These are phyloP conservation scores for Ulmus americana DNA, from an alignment of 331 rosid genomes.

Conservation along the genomic window DNA sequence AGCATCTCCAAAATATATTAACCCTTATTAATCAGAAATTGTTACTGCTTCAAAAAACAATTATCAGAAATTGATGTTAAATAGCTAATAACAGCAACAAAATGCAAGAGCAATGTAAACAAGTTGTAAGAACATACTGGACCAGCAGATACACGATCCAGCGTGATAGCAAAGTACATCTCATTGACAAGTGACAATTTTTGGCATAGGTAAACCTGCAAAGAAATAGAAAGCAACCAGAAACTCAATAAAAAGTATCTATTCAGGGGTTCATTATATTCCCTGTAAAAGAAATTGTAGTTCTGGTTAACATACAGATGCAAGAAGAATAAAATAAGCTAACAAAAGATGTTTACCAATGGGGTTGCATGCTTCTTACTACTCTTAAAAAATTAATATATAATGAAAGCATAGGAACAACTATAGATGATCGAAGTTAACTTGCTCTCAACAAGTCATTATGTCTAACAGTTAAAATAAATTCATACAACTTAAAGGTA, in stretches of 20 bases:
- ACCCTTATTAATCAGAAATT: background rate
- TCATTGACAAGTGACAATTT: constrained; percentile 85
- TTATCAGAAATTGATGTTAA: background rate
- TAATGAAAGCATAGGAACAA: background rate
- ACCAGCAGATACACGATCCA: constrained; percentile 86
- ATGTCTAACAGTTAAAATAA: background rate
- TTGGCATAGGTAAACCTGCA: constrained; percentile 81
- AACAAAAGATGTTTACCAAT: background rate
- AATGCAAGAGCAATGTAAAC: constrained; percentile 9
- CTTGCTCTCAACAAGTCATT: background rate
- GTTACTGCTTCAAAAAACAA: background rate
- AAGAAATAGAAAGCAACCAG: constrained; percentile 25
- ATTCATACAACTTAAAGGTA: background rate
- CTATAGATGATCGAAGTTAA: background rate
- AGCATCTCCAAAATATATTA: background rate
- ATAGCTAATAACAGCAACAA: constrained; percentile 6
- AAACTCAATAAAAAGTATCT: background rate
- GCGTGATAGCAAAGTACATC: constrained; percentile 96
- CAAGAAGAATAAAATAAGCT: no score
- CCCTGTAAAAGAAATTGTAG: background rate
- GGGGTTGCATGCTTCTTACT: background rate
- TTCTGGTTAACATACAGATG: background rate
- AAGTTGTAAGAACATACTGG: constrained; percentile 61
- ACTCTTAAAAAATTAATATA: background rate
- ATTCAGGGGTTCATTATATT: background rate